phyloP scores from a whole-genome alignment of 2,329 filamentous ascomycete genomes.

The Dactylellina cionopaga region DNA sequence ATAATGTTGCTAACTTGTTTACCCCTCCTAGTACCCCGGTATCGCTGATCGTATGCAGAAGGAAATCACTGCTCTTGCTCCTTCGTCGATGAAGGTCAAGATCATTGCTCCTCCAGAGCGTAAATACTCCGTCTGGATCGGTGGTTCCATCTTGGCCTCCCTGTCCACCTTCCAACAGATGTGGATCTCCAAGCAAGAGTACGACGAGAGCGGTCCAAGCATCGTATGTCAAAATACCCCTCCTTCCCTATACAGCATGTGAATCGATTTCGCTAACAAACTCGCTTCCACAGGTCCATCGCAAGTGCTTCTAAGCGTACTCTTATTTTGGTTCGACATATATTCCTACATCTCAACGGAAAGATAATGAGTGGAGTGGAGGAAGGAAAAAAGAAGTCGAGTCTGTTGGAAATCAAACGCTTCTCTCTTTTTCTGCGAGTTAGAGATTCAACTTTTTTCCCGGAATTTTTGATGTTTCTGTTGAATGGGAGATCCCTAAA shows the following conservation, averaged over 20 bases:
- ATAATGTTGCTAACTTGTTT: conserved; percentile 16
- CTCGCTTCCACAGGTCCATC: conserved; percentile 54
- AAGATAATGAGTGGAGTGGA: conserved; percentile 41
- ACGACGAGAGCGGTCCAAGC: conserved; percentile 99
- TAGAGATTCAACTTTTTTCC: conserved; percentile 44
- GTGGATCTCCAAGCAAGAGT: conserved; percentile 99
- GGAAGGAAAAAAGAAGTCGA: conserved; percentile 26
- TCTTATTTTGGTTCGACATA: conserved; percentile 53
- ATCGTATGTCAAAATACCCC: conserved; percentile 99
- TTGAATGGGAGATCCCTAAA: conserved; percentile 24
- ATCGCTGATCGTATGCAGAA: conserved; percentile 99
- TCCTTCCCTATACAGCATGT: conserved; percentile 62
- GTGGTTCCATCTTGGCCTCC: conserved; percentile 99
- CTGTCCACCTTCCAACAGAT: conserved; percentile 99
- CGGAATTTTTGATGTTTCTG: conserved; percentile 36
- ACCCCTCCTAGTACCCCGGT: conserved; percentile 87
- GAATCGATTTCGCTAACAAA: conserved; percentile 19
- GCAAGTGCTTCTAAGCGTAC: conserved; percentile 58
- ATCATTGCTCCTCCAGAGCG: conserved; percentile 99
- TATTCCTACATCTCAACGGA: conserved; percentile 55
- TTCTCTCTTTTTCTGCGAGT: conserved; percentile 29
- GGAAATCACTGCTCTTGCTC: conserved; percentile 99
- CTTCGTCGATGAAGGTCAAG: conserved; percentile 99
- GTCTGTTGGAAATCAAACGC: conserved; percentile 27
- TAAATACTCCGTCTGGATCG: conserved; percentile 99